Conservation (phyloP, 768 basidiomycete species). For the Megacollybia marginata region DNA sequence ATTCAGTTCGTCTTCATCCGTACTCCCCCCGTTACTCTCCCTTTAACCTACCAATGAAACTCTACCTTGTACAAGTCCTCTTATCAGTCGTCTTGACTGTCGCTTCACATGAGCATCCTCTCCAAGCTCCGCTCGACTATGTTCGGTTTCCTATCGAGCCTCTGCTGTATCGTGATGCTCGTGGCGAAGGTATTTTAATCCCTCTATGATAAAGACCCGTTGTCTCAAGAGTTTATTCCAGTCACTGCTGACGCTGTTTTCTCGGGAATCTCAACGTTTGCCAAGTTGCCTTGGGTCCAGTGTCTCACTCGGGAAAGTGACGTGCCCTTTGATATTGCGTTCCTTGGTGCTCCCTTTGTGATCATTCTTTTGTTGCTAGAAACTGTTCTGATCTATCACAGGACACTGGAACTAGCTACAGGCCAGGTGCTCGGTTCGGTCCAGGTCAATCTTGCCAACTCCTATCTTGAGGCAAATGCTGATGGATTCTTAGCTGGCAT, state of each 20-base stretch:
- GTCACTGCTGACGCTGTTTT: conserved; percentile 76
- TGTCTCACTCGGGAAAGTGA: conserved; percentile 62
- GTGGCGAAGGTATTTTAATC: conserved; percentile 43
- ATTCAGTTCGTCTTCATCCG: too few relatives aligned
- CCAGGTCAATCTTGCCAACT: conserved; percentile 29
- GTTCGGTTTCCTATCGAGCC: conserved; percentile 61
- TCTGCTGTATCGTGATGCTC: conserved; percentile 36
- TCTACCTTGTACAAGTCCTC: conserved; percentile 14
- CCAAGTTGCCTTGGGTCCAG: conserved; percentile 77
- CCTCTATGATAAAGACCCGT: neutral
- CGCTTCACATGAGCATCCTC: conserved; percentile 32
- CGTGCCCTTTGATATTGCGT: conserved; percentile 68
- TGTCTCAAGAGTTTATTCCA: conserved; percentile 14
- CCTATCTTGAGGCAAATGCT: conserved; percentile 1
- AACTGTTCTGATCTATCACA: conserved; percentile 10
- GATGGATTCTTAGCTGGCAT: conserved; percentile 48
- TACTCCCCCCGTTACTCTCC: too few relatives aligned
- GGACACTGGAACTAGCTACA: conserved; percentile 72
- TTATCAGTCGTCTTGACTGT: conserved; percentile 18
- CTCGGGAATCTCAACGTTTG: conserved; percentile 80
- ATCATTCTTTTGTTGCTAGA: conserved; percentile 12
- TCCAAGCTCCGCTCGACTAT: conserved; percentile 62
- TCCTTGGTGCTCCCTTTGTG: conserved; percentile 76
- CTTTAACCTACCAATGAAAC: conserved; percentile 9
- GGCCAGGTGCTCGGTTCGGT: conserved; percentile 81